phyloP scores from a whole-genome alignment of 2,329 filamentous ascomycete species.

The Cercospora sp. region DNA sequence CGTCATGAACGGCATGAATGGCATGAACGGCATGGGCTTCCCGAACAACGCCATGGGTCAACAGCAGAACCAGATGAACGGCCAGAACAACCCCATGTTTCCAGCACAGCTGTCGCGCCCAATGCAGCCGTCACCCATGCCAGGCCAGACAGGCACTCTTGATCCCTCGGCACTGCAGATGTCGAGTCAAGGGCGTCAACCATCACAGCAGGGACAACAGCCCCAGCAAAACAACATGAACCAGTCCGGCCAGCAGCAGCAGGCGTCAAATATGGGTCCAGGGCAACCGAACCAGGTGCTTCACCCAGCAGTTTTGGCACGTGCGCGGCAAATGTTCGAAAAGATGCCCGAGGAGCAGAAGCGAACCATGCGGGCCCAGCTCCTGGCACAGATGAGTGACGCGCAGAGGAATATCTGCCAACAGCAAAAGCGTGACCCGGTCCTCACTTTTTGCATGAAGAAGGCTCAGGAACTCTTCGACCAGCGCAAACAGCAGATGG shows the following conservation, averaged over 20 bases:
- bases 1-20: slow-evolving; percentile 26
- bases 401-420: slow-evolving; percentile 23
- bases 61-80: slow-evolving; percentile 28
- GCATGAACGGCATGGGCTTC: slow-evolving; percentile 26
- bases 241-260: slow-evolving; percentile 20
- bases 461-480: slow-evolving; percentile 23
- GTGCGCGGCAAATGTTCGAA: slow-evolving; percentile 27
- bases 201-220: slow-evolving; percentile 25
- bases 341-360: slow-evolving; percentile 32
- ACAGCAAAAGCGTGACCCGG: slow-evolving; percentile 28
- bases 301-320: slow-evolving; percentile 19
- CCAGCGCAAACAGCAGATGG: slow-evolving; percentile 19
- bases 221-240: slow-evolving; percentile 25
- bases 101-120: slow-evolving; percentile 31
- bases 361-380: slow-evolving; percentile 25
- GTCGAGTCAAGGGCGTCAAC: slow-evolving; percentile 18
- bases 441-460: slow-evolving; percentile 26
- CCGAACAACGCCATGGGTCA: slow-evolving; percentile 21
- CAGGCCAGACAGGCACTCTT: slow-evolving; percentile 26
- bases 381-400: slow-evolving; percentile 25
- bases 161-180: slow-evolving; percentile 33
- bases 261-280: slow-evolving; percentile 22
- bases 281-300: slow-evolving; percentile 12
- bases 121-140: slow-evolving; percentile 34
- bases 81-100: slow-evolving; percentile 28